phyloP scores from a whole-genome alignment of 1,284 basidiomycete genomes.

The Xerocomus minutiporus region DNA sequence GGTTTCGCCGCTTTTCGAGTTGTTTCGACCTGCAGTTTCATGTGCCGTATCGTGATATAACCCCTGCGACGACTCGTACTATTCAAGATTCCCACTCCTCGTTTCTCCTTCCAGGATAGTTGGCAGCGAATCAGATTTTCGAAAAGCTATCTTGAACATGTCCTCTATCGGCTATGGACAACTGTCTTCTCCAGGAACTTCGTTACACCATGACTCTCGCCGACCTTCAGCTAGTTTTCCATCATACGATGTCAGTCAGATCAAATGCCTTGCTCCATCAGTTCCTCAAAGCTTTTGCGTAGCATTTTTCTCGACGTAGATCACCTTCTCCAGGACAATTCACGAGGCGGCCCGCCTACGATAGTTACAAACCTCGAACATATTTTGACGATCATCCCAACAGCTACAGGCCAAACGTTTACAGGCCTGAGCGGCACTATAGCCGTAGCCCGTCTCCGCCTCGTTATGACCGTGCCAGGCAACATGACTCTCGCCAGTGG shows the following conservation, averaged over 20 bases:
- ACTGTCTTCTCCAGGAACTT: constrained; percentile 23
- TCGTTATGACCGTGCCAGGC: constrained; percentile 39
- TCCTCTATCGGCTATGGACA: constrained; percentile 28
- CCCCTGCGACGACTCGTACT: constrained; percentile 2
- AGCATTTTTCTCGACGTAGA: constrained; percentile 41
- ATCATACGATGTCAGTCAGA: constrained; percentile 34
- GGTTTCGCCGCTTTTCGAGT: neutral
- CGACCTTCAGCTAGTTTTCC: constrained; percentile 23
- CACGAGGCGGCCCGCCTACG: constrained; percentile 43
- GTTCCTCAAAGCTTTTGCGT: constrained; percentile 30
- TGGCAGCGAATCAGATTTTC: constrained; percentile 6
- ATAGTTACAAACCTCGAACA: constrained; percentile 46
- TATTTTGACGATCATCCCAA: constrained; percentile 42
- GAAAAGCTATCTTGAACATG: constrained; percentile 16
- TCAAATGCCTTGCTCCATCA: constrained; percentile 17
- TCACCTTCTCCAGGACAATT: constrained; percentile 44
- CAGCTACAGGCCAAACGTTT: constrained; percentile 40
- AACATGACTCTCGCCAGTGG: constrained; percentile 33
- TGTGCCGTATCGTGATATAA: constrained; percentile 7
- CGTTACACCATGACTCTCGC: constrained; percentile 29
- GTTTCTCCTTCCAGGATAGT: constrained; percentile 7
- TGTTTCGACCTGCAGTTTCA: constrained; percentile 4
- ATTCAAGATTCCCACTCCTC: constrained; percentile 7
- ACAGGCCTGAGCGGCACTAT: constrained; percentile 37
- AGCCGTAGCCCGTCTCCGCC: constrained; percentile 51